phyloP scores from a whole-genome alignment of 2,329 filamentous ascomycete genomes.

The Cordyceps cicadae region DNA sequence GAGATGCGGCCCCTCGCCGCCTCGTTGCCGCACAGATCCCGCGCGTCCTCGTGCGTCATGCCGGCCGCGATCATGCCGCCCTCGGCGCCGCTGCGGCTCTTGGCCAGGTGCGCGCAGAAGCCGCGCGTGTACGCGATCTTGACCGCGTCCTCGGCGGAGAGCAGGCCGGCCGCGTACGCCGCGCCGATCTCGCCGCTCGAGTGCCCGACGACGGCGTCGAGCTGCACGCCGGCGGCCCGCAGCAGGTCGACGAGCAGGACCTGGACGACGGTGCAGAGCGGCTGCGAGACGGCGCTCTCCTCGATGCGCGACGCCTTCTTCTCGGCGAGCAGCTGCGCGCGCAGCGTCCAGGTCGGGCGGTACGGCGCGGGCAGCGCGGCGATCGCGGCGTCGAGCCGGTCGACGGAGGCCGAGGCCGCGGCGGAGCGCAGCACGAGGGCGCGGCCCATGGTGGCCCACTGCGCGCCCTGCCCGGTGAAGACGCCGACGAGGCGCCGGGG shows the following conservation, averaged over 20 bases:
- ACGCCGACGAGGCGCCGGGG: conserved; percentile 15
- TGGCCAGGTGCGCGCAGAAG: conserved; percentile 24
- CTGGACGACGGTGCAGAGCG: conserved; percentile 33
- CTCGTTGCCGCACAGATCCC: neutral
- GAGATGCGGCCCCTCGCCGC: conserved; percentile 6
- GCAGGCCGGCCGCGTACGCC: conserved; percentile 31
- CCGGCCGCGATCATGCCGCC: conserved; percentile 46
- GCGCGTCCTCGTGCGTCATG: conserved; percentile 10
- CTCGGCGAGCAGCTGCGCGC: conserved; percentile 23
- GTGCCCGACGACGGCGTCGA: conserved; percentile 30
- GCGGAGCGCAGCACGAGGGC: conserved; percentile 23
- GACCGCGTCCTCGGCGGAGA: conserved; percentile 33
- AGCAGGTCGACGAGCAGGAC: conserved; percentile 33
- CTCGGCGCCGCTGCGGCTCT: conserved; percentile 28
- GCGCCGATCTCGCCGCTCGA: conserved; percentile 37
- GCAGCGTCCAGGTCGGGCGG: conserved; percentile 23
- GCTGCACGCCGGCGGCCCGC: conserved; percentile 27
- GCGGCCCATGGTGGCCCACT: conserved; percentile 22
- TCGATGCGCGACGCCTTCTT: conserved; percentile 20
- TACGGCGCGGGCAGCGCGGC: conserved; percentile 15
- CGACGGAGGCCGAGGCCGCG: conserved; percentile 17
- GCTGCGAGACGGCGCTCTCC: conserved; percentile 28
- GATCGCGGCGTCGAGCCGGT: conserved; percentile 20
- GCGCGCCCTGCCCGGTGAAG: conserved; percentile 26
- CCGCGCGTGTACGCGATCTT: conserved; percentile 39